Evolutionary conservation across 106 monocot genomes (phyloP).

Genomic region (Vanilla planifolia): DNA sequence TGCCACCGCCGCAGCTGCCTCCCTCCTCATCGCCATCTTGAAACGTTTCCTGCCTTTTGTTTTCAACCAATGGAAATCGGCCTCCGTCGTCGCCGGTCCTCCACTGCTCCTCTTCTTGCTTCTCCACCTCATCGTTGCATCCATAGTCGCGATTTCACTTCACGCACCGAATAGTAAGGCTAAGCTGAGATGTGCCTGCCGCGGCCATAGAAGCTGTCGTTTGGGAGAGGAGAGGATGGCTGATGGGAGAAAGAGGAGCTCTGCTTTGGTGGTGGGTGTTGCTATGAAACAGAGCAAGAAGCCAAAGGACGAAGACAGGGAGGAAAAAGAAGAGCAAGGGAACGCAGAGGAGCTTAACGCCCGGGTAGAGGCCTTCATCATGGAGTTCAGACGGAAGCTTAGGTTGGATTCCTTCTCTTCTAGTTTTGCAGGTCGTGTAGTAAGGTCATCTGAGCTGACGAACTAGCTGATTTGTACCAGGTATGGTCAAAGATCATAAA

Average conservation of each 20-base stretch:
- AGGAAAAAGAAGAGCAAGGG: constrained; percentile 4
- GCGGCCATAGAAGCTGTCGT: too few relatives aligned
- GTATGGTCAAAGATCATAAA: too few relatives aligned
- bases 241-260: background rate
- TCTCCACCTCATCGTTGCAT: constrained; percentile 40
- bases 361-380: constrained; percentile 65
- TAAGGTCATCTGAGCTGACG: too few relatives aligned
- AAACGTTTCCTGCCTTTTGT: too few relatives aligned
- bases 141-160: constrained; percentile 36
- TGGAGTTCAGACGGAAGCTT: constrained; percentile 56
- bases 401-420: constrained; percentile 52
- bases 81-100: too few relatives aligned
- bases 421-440: background rate
- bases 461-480: too few relatives aligned
- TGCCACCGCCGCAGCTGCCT: too few relatives aligned
- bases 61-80: too few relatives aligned
- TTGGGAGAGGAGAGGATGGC: background rate
- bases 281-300: constrained; percentile 3
- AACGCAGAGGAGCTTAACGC: constrained; percentile 55
- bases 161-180: background rate
- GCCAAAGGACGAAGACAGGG: constrained; percentile 8
- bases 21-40: too few relatives aligned
- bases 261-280: background rate
- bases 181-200: background rate
- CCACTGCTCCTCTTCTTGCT: constrained; percentile 43